Base-by-base conservation (phyloP, 1,284 basidiomycete species). In the Chondrostereum purpureum region DNA sequence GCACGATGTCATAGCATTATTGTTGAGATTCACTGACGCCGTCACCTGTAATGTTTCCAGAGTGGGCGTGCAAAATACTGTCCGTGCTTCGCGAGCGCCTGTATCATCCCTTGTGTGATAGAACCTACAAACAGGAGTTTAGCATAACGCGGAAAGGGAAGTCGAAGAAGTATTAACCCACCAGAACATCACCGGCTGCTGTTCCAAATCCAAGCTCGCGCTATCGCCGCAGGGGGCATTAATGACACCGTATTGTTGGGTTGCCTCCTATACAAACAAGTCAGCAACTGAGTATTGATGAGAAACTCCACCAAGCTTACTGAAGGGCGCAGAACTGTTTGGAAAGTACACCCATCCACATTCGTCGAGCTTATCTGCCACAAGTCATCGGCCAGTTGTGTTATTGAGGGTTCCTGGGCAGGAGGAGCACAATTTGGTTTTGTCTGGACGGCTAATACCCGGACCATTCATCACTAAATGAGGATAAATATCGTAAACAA, bases 121-220 rank as follows among this genome's bases (percentile, higher is more conserved):
- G 60, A 72, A 70, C 68, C 67, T 68, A 47, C 18, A 31, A 3
- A 6, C 34, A 42, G 24, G 14, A 43, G 16, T 36, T 16, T 47
- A 10, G 44, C 18, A 45, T 18, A 17, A 31, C 11, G 16, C 13
- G 12, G 24, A 20, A 40, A 17, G 38, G 19, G 21, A 11, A 12
- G 14, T 18, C 1, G n/a, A 31, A 20, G 23, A 33, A 40, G 10
- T n/a, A 6, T 46, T 27, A 18, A 49, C 60, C 44, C 60, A 82
- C 80, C 80, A 83, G 51, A 83, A 84, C 65, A 82, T 71, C 27
- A 83, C 75, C 1, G 80, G 77, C 36, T 66, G 68, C 46, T 77
- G 73, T 14, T 63, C 49, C n/a, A 65, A 47, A 34, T 71, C 60
- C 13, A 62, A 37, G 6, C 44, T 48, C 5, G 59, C 48, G 11